Evolutionary conservation across 225 moss, liverwort and hornwort species (phyloP), one percentile per base, ranked within the genome.

Genomic region (Pleurozium schreberi): DNA sequence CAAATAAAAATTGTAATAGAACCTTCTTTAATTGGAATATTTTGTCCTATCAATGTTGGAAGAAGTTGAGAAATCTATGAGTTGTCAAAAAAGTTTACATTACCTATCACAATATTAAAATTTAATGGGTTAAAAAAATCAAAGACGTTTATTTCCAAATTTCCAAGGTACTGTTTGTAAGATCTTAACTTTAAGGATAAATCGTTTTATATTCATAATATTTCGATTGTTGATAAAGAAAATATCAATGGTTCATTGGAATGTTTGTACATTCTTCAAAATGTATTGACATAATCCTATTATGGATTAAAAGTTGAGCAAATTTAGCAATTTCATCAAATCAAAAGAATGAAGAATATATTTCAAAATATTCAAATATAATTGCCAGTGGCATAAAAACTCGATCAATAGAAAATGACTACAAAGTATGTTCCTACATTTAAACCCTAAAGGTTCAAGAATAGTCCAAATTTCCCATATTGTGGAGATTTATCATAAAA

Each of bases 351-450:
- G 2, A 33, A 49, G 33, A 20, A 42, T 2, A 27, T 4, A 26
- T 16, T 43, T 6, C 9, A 8, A 71, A 27, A 75, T 20, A 31
- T 33, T 75, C 0, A 0, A 31, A 33, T 13, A 33, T 50, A n/a
- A n/a, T n/a, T n/a, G 2, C 4, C 4, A 49, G 21, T 0, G 1
- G 43, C 3, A 49, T 33, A 75, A 8, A 33, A 31, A 0, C 2
- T 49, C 11, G 6, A 19, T 49, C 11, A 7, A 19, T 3, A 75
- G 12, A 20, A 75, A 49, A 45, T 49, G 49, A 21, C 2, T 12
- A 34, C 34, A 21, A 34, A 50, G 3, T 50, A 34, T 33, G 2
- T 21, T 8, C 12, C 0, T 31, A 0, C 10, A 19, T 30, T 11
- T 19, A 19, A 31, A 11, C 4, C 18, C 1, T 28, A 9, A 43